Evolutionary conservation across 2,329 filamentous ascomycete species (phyloP), one percentile per base, ranked within the genome.

Genomic region (Cadophora sp.): DNA sequence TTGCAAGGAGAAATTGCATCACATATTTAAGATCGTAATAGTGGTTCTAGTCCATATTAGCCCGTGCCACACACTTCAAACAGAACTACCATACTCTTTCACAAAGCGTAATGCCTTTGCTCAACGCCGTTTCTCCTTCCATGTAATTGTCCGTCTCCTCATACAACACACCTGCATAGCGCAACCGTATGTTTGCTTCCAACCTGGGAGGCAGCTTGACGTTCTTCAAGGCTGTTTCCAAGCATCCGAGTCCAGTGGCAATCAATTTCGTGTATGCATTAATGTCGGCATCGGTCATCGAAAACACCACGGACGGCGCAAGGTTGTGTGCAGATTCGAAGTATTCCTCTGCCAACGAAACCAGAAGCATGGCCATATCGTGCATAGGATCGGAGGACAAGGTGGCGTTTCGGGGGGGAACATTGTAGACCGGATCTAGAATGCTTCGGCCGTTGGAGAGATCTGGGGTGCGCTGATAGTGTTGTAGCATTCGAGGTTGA

Each of bases 341-440:
- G 74, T 92, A 93, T 72, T 95, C 91, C 74, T 95, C 91, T 2
- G 91, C 91, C 16, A 93, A 83, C n/a, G 86, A 86, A 8, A 93
- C 82, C 67, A 94, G 82, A 9, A 94, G 71, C 55, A 66, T 73
- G 12, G 73, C 70, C 26, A 63, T 69, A 60, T 77, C 73, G 12
- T 69, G 66, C 46, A 68, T 64, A 1, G 67, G 60, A 19, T 65
- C 67, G 22, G 59, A 48, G 37, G 58, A 37, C 16, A 64, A 37
- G 12, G 65, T 58, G 3, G 64, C 40, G 34, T 72, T 69, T 66
- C 65, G 66, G 27, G 64, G 27, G 12, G 66, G 40, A 46, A 51
- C 53, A 9, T 40, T 65, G 31, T 67, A 64, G 26, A 59, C n/a
- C 19, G 68, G 51, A 7, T 64, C 67, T 43, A 64, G 51, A n/a